Percentiles rank a stretch among this genome's conserved stretches.
These are phyloP conservation scores for Moringa oleifera DNA, from an alignment of 345 rosid genomes.

Conservation along the genomic window DNA sequence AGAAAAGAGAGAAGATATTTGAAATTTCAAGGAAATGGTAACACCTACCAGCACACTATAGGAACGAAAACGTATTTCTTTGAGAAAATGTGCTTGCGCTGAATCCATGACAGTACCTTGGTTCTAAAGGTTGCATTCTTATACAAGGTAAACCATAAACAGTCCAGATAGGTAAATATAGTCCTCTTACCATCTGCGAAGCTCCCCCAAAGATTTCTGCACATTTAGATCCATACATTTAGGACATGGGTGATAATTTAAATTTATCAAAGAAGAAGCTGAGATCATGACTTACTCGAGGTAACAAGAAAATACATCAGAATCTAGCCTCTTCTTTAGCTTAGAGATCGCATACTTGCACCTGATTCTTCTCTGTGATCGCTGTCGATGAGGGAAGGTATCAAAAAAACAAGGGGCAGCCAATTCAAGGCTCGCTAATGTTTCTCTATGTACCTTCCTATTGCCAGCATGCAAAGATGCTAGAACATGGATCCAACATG, in stretches of 20 bases:
- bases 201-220: slow-evolving; percentile 48
- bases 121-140: slow-evolving; percentile 24
- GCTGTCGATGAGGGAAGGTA: slow-evolving; percentile 27
- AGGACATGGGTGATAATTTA: not conserved
- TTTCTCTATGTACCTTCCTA: slow-evolving; percentile 23
- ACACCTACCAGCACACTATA: slow-evolving; percentile 52
- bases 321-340: slow-evolving; percentile 30
- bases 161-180: slow-evolving; percentile 42
- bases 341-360: slow-evolving; percentile 24
- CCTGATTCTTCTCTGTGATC: slow-evolving; percentile 38
- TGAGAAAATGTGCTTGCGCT: slow-evolving; percentile 44
- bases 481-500: slow-evolving; percentile 62
- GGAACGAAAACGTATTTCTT: slow-evolving; percentile 71
- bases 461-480: slow-evolving; percentile 13
- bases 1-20: not conserved
- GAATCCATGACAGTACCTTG: slow-evolving; percentile 48
- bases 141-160: slow-evolving; percentile 56
- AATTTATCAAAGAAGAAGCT: not conserved
- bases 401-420: slow-evolving; percentile 45
- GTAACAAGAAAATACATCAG: slow-evolving; percentile 24
- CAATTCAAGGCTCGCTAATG: slow-evolving; percentile 13
- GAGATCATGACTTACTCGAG: slow-evolving; percentile 39
- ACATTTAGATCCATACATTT: slow-evolving; percentile 7
- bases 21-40: not conserved
- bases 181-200: slow-evolving; percentile 37